Evolutionary conservation across 2,329 filamentous ascomycete genomes (phyloP).

Genomic region (Phyllosticta citriasiana): DNA sequence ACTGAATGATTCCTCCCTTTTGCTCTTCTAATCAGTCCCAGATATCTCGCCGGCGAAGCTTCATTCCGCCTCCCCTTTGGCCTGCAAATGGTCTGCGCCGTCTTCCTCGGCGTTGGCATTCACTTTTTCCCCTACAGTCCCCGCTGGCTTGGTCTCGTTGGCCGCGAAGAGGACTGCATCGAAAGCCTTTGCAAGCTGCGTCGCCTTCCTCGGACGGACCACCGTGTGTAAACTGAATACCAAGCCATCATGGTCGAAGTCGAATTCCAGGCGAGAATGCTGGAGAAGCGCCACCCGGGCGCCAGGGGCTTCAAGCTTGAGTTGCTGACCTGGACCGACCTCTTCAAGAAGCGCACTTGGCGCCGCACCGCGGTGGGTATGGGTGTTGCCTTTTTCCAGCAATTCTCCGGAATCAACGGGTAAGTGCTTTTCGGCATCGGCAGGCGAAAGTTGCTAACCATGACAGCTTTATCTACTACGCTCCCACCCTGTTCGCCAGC

Average conservation of each 20-base stretch:
- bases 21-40: not conserved
- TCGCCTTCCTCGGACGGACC: constrained; percentile 13
- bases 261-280: constrained; percentile 11
- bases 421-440: not conserved
- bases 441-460: constrained; percentile 14
- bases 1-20: no score
- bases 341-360: constrained; percentile 33
- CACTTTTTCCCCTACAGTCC: constrained; percentile 25
- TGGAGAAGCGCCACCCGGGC: constrained; percentile 2
- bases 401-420: constrained; percentile 24
- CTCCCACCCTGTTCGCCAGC: constrained; percentile 33
- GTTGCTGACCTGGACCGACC: constrained; percentile 28
- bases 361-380: constrained; percentile 32
- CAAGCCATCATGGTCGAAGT: constrained; percentile 15
- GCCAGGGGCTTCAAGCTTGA: constrained; percentile 8
- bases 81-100: constrained; percentile 33
- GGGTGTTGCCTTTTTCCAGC: constrained; percentile 35
- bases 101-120: constrained; percentile 22
- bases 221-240: constrained; percentile 14
- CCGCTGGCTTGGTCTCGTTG: constrained; percentile 23
- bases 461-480: constrained; percentile 41
- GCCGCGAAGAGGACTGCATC: constrained; percentile 22
- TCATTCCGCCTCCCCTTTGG: constrained; percentile 39
- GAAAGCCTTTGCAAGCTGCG: constrained; percentile 20
- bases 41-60: constrained; percentile 33